Conservation (phyloP, 306 rosid species). For the Coriaria nepalensis region DNA sequence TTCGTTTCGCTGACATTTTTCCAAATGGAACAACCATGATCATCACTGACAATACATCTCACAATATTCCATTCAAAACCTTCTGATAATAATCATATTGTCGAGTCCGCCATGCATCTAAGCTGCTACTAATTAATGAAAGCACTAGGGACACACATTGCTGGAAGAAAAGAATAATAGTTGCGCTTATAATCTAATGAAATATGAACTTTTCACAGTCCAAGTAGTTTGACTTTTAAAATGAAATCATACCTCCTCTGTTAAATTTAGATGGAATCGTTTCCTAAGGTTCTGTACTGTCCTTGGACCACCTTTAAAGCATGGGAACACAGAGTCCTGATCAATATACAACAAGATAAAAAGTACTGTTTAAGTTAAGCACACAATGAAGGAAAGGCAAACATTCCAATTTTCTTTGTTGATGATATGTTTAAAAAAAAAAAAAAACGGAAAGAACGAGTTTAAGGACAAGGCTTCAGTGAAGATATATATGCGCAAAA, state of each 20-base stretch:
- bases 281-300: conserved; percentile 93
- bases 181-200: neutral
- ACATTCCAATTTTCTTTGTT: too few relatives aligned
- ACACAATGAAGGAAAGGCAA: too few relatives aligned
- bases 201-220: neutral
- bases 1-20: too few relatives aligned
- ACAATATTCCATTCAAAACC: conserved; percentile 94
- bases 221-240: neutral
- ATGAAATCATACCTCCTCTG: conserved; percentile 75
- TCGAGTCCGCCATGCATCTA: conserved; percentile 99
- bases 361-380: too few relatives aligned
- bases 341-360: conserved; percentile 17
- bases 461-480: too few relatives aligned
- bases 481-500: too few relatives aligned
- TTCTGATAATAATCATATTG: conserved; percentile 97
- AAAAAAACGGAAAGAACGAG: too few relatives aligned
- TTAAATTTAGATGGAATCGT: conserved; percentile 83
- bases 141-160: conserved; percentile 99
- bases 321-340: conserved; percentile 96
- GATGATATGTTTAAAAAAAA: too few relatives aligned
- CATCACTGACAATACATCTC: conserved; percentile 23
- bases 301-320: conserved; percentile 94
- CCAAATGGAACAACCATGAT: conserved; percentile 16
- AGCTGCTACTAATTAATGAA: conserved; percentile 90
- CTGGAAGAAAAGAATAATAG: conserved; percentile 28